These are phyloP conservation scores for Cutaneotrichosporon dermatis DNA, from an alignment of 1,284 basidiomycete species.

Conservation along the genomic window DNA sequence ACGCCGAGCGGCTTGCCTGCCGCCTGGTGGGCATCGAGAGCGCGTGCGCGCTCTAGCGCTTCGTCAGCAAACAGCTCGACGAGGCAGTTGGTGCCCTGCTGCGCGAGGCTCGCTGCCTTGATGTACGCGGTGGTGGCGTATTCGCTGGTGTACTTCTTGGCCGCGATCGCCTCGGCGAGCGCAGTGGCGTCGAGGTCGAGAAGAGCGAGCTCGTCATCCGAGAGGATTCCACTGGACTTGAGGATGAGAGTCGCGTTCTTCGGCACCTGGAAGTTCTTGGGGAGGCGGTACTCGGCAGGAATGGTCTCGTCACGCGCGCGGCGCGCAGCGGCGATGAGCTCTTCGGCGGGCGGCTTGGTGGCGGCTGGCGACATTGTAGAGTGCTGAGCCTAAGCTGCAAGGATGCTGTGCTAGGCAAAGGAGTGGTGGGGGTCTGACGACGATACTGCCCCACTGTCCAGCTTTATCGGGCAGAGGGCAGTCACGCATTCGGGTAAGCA, in stretches of 20 bases:
- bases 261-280: conserved; percentile 10
- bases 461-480: no score
- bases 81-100: conserved; percentile 57
- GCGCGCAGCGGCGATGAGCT: conserved; percentile 5
- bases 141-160: conserved; percentile 15
- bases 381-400: no score
- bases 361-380: conserved; percentile 1
- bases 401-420: no score
- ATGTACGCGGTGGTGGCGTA: conserved; percentile 29
- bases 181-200: conserved; percentile 37
- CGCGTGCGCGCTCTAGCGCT: conserved; percentile 57
- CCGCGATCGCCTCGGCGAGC: conserved; percentile 38
- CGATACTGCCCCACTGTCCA: no score
- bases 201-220: conserved; percentile 28
- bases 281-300: conserved; percentile 14
- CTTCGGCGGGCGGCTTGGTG: not conserved
- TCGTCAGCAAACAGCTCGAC: conserved; percentile 64
- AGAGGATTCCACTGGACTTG: conserved; percentile 16
- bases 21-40: conserved; percentile 58
- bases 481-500: no score
- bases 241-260: conserved; percentile 9
- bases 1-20: conserved; percentile 55
- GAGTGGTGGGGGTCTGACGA: no score
- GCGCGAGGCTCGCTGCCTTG: conserved; percentile 25
- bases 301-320: conserved; percentile 15